Base-by-base conservation (phyloP, 371 early-diverging fungal species). In the Mortierella sp. region DNA sequence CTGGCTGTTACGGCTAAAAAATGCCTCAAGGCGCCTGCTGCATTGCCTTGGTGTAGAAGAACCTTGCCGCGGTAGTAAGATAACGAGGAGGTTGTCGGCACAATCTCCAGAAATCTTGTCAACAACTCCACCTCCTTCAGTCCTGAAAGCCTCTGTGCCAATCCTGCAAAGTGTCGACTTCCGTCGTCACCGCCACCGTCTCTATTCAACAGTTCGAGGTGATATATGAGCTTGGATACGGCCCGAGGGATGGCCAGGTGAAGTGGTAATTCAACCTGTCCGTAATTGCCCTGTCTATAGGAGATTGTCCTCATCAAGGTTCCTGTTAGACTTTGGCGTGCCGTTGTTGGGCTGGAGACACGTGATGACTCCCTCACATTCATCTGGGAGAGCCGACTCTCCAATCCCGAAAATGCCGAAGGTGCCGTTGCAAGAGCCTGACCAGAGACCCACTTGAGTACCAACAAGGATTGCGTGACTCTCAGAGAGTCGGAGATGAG, bases 121-220 rank as follows among this genome's bases (percentile, higher is more conserved):
- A 86, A 63, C 27, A 86, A 71, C 1, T 43, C 56, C 55, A 79
- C 79, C 46, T 81, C 82, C 14, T 75, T 80, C 14, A 82, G 21
- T 51, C 58, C 74, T 14, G 86, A 86, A n/a, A 86, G 75, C 5
- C 80, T 70, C 48, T 86, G 86, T n/a, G 86, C 86, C 35, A 86
- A 46, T 41, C 80, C 82, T 0, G 75, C 79, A 46, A 79, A 75
- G 44, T 86, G 72, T 38, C 43, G 78, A 8, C 75, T 70, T 43
- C 56, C 77, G 0, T 70, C 77, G 35, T 77, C 75, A 12, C 58
- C 16, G 2, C 73, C 72, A 4, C 58, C 27, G 0, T 72, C 71
- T 8, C 63, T 51, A 60, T 70, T 78, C 38, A 78, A 54, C 14
- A 86, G 55, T 16, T 82, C 80, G 12, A 86, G 63, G 43, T 72